phyloP scores from a whole-genome alignment of 2,329 filamentous ascomycete species.

The Fusarium annulatum region DNA sequence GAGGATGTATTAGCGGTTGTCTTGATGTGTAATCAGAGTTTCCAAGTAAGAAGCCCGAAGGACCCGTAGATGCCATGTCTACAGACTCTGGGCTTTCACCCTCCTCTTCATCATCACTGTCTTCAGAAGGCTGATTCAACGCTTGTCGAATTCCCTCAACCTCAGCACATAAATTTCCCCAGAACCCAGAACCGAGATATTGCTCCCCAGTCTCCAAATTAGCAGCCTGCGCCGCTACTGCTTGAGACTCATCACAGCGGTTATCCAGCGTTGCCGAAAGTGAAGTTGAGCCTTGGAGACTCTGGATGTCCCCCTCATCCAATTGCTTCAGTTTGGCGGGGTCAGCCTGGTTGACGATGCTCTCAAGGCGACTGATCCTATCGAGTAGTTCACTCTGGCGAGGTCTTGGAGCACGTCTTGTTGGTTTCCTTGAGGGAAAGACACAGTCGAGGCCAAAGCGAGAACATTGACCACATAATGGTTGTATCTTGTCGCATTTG shows the following conservation, averaged over 20 bases:
- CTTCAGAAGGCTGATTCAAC: constrained; percentile 56
- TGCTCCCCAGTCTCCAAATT: constrained; percentile 38
- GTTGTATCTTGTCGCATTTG: constrained; percentile 67
- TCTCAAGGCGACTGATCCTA: constrained; percentile 57
- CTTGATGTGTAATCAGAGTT: constrained; percentile 40
- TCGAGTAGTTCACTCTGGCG: constrained; percentile 58
- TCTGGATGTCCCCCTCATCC: constrained; percentile 29
- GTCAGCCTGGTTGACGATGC: constrained; percentile 58
- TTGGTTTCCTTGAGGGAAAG: constrained; percentile 58
- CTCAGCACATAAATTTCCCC: constrained; percentile 56
- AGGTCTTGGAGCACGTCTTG: constrained; percentile 53
- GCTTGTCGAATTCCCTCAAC: constrained; percentile 58
- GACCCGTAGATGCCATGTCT: constrained; percentile 36
- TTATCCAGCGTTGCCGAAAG: constrained; percentile 20
- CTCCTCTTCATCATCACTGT: constrained; percentile 51
- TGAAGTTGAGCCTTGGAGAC: background rate
- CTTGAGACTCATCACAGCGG: constrained; percentile 28
- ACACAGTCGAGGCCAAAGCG: constrained; percentile 60
- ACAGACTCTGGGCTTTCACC: constrained; percentile 48
- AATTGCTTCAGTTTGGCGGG: constrained; percentile 45
- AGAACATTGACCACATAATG: constrained; percentile 63
- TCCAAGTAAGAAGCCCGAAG: constrained; percentile 46
- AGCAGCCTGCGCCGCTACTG: constrained; percentile 36
- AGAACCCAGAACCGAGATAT: constrained; percentile 58
- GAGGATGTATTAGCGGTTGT: constrained; percentile 48